Base-by-base conservation (phyloP, 768 basidiomycete species). In the Termitomyces sp. region DNA sequence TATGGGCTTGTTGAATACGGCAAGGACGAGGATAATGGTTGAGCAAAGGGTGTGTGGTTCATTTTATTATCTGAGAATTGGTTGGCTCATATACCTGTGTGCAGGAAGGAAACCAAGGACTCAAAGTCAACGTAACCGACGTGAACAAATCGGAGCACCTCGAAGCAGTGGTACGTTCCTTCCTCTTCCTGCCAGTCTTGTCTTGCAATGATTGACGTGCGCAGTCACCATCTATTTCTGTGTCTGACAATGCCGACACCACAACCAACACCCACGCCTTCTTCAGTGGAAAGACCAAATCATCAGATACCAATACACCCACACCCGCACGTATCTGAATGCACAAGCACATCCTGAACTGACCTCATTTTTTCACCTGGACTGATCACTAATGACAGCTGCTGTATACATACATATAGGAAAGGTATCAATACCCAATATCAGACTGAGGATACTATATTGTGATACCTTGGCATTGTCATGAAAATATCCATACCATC, bases 1-100 rank as follows among this genome's bases (percentile, higher is more conserved):
- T 57, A 72, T 60, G 57, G 88, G 88, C 3, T 69, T 91, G 52
- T 40, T 74, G 59, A 91, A 91, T 64, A 91, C 89, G 0, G 89
- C 85, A n/a, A 91, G 89, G 89, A 84, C 83, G 33, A 76, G 87
- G 50, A 75, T 81, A 12, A 74, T 74, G 50, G 81, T 69, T 48
- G 75, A 67, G 58, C 67, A 68, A 64, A 80, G 79, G 80, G 86
- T 74, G 58, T 49, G 68, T 51, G 3, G 27, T 32, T 40, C 20
- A 24, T 59, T 18, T 30, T 30, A 7, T 7, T 30, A n/a, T n/a
- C n/a, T 30, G 30, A 30, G 30, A 30, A 30, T 30, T 7, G 30
- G 7, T 30, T 30, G 34, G 34, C 10, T 37, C 7, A 22, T 2
- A n/a, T n/a, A n/a, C n/a, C n/a, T 33, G 20, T 13, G 48, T 36